A percentile compares a stretch with the other conserved stretches of the same genome.
These are phyloP conservation scores for Ogataea hybrid DNA, from an alignment of 1,139 yeast species.

Conservation along the genomic window DNA sequence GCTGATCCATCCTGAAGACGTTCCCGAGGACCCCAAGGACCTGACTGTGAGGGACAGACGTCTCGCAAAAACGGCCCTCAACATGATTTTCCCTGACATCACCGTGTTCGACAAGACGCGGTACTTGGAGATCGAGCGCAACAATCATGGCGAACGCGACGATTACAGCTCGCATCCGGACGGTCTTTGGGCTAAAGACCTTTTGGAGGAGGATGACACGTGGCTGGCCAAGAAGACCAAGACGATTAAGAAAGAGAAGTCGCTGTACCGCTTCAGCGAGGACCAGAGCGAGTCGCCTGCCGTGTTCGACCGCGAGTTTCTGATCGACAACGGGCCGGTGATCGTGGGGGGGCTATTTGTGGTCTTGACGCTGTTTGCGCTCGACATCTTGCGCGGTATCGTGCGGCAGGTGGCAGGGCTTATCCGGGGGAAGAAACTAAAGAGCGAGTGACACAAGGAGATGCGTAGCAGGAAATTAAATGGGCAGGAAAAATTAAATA, in stretches of 20 bases:
- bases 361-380: constrained; percentile 5
- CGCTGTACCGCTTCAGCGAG: constrained; percentile 27
- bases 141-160: constrained; percentile 37
- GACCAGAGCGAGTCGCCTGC: constrained; percentile 17
- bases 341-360: constrained; percentile 18
- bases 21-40: constrained; percentile 36
- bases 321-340: constrained; percentile 28
- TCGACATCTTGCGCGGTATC: constrained; percentile 9
- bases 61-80: constrained; percentile 23
- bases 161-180: constrained; percentile 16
- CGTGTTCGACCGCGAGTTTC: constrained; percentile 21
- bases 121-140: constrained; percentile 53
- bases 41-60: constrained; percentile 15
- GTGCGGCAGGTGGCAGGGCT: constrained; percentile 1
- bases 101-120: constrained; percentile 45
- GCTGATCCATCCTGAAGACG: constrained; percentile 27
- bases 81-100: constrained; percentile 44
- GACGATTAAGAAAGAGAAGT: constrained; percentile 17
- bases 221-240: constrained; percentile 29
- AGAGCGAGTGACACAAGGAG: too few relatives aligned
- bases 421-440: background rate
- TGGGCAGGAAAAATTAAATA: constrained; percentile 1
- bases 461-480: too few relatives aligned
- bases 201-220: constrained; percentile 27
- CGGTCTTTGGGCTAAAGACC: constrained; percentile 28